Conservation (phyloP, 768 basidiomycete species). For the Hericium alpestre region DNA sequence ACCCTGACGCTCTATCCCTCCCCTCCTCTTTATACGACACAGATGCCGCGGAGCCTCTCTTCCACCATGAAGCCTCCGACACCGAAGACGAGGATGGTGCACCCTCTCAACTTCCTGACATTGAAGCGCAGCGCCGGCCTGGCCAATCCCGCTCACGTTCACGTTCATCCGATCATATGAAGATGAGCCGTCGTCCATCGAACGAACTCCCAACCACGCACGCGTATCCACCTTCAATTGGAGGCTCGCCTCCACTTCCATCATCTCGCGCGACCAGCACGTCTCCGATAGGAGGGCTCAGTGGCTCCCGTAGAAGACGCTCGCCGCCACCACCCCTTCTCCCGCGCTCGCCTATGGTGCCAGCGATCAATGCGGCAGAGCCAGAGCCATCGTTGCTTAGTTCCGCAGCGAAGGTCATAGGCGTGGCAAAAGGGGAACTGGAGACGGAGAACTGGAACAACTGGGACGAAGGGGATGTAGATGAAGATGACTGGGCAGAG, state of each 20-base stretch:
- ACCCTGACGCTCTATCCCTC: conserved; percentile 26
- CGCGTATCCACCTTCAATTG: conserved; percentile 53
- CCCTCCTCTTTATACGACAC: conserved; percentile 27
- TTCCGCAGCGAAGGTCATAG: conserved; percentile 3
- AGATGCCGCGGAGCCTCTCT: conserved; percentile 49
- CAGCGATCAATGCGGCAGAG: conserved; percentile 8
- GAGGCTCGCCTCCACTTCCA: conserved; percentile 26
- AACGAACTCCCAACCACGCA: conserved; percentile 21
- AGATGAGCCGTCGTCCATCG: conserved; percentile 11
- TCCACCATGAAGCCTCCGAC: conserved; percentile 38
- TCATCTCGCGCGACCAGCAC: conserved; percentile 21
- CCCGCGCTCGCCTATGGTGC: conserved; percentile 11
- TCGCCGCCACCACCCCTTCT: conserved; percentile 17
- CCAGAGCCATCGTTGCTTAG: neutral
- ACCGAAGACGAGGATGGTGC: conserved; percentile 39
- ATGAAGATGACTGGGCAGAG: conserved; percentile 42
- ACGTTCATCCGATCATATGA: conserved; percentile 20
- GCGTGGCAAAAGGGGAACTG: conserved; percentile 3
- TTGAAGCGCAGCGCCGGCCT: conserved; percentile 34
- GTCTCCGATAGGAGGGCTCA: conserved; percentile 10
- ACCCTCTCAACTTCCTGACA: conserved; percentile 24
- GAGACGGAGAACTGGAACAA: conserved; percentile 34
- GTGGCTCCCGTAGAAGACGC: conserved; percentile 9
- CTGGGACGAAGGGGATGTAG: conserved; percentile 21
- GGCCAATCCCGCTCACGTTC: conserved; percentile 21